A percentile compares a stretch with the other conserved stretches of the same genome.
Conservation (phyloP, 2,329 filamentous ascomycete genomes). For the Leptodontidium sp. region DNA sequence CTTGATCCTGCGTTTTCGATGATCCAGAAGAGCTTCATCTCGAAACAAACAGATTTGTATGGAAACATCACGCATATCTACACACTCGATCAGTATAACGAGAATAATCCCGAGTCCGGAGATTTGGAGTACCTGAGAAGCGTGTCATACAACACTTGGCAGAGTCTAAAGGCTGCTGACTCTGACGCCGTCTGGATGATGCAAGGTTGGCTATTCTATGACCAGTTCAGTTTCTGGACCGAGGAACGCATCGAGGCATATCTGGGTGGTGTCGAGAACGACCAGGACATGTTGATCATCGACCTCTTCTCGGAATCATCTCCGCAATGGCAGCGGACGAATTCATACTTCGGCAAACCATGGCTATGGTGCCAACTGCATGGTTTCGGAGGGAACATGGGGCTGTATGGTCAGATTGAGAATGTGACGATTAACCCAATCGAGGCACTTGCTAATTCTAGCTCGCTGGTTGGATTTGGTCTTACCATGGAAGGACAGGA, state of each 20-base stretch:
- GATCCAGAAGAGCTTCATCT: slow-evolving; percentile 56
- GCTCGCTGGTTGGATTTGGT: slow-evolving; percentile 56
- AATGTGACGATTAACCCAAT: slow-evolving; percentile 57
- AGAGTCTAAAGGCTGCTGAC: slow-evolving; percentile 57
- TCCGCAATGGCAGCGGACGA: slow-evolving; percentile 60
- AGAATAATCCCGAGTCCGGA: slow-evolving; percentile 57
- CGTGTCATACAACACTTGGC: slow-evolving; percentile 53
- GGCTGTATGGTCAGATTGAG: slow-evolving; percentile 58
- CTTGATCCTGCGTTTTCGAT: slow-evolving; percentile 53
- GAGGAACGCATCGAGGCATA: slow-evolving; percentile 57
- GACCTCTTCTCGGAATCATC: slow-evolving; percentile 59
- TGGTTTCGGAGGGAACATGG: slow-evolving; percentile 58
- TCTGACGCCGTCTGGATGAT: slow-evolving; percentile 60
- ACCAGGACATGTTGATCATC: slow-evolving; percentile 58
- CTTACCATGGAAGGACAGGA: slow-evolving; percentile 59
- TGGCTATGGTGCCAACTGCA: slow-evolving; percentile 64
- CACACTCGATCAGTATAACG: slow-evolving; percentile 62
- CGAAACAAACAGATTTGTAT: slow-evolving; percentile 55
- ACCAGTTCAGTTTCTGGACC: slow-evolving; percentile 54
- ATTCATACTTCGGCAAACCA: slow-evolving; percentile 59
- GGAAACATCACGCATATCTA: slow-evolving; percentile 59
- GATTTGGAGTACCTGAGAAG: slow-evolving; percentile 54
- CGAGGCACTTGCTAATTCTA: slow-evolving; percentile 52
- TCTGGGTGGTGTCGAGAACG: slow-evolving; percentile 53
- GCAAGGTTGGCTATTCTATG: slow-evolving; percentile 60